A percentile compares a stretch with the other conserved stretches of the same genome.
Conservation (phyloP, 225 moss, liverwort and hornwort genomes). For the Sphagnum contortum region DNA sequence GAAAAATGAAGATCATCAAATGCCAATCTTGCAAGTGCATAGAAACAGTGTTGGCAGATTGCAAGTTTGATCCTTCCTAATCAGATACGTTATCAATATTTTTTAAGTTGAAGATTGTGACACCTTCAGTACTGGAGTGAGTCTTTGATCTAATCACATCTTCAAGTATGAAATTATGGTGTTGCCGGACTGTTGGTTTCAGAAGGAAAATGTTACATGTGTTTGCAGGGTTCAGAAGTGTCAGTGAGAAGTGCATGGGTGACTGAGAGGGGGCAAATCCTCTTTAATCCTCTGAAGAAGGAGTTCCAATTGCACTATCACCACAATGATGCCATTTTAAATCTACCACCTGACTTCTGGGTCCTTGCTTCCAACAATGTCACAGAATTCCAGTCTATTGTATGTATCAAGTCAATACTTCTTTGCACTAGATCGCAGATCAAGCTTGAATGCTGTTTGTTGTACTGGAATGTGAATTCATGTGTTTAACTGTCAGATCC, state of each 20-base stretch:
- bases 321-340: constrained; percentile 77
- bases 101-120: too few species aligned
- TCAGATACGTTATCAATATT: too few species aligned
- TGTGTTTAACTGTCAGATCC: too few species aligned
- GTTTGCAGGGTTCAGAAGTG: constrained; percentile 70
- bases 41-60: too few species aligned
- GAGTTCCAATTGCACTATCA: constrained; percentile 82
- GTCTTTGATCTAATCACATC: too few species aligned
- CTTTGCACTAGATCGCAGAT: constrained; percentile 9
- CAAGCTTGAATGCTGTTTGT: neutral
- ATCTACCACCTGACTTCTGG: constrained; percentile 47
- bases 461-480: neutral
- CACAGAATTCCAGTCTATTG: constrained; percentile 71
- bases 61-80: too few species aligned
- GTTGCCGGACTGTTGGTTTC: too few species aligned
- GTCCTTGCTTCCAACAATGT: constrained; percentile 75
- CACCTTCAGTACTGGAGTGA: too few species aligned
- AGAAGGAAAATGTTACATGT: neutral
- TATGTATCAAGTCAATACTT: constrained; percentile 15
- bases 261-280: constrained; percentile 49
- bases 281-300: constrained; percentile 48
- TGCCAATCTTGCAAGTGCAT: too few species aligned
- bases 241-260: constrained; percentile 63
- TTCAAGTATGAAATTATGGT: too few species aligned
- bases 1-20: too few species aligned